Conservation (phyloP, 345 rosid species). For the Diplotaxis tenuifolia region DNA sequence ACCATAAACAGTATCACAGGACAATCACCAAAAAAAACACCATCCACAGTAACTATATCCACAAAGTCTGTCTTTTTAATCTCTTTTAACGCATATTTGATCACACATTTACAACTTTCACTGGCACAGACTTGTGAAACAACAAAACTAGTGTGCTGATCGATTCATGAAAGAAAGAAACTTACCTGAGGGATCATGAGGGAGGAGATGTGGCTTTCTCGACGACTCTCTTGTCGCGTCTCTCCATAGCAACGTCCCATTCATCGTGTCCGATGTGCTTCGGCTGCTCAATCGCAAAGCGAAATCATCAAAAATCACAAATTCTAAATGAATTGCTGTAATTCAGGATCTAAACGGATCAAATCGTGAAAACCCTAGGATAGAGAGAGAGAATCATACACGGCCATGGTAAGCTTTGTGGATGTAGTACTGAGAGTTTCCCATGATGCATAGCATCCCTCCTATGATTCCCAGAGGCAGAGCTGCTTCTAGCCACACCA, state of each 20-base stretch:
- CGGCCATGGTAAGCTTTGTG: conserved; percentile 92
- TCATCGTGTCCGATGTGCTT: conserved; percentile 87
- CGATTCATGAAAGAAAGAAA: neutral
- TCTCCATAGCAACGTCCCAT: conserved; percentile 96
- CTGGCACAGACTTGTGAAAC: conserved; percentile 5
- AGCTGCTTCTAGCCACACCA: conserved; percentile 73
- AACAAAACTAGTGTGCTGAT: neutral
- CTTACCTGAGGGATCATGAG: conserved; percentile 35
- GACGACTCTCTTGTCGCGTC: conserved; percentile 82
- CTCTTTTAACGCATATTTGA: neutral
- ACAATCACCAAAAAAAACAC: too few species aligned
- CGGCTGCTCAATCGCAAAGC: conserved; percentile 46
- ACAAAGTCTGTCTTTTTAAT: neutral
- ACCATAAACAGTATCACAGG: too few species aligned
- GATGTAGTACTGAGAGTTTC: conserved; percentile 82
- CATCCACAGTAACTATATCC: neutral
- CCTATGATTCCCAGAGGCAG: conserved; percentile 91
- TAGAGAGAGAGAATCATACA: conserved; percentile 36
- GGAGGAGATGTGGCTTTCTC: conserved; percentile 49
- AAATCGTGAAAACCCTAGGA: conserved; percentile 5
- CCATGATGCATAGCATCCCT: conserved; percentile 81
- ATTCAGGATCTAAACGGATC: neutral
- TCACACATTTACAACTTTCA: neutral
- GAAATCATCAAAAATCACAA: conserved; percentile 6
- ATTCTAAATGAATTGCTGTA: neutral